These are phyloP conservation scores for Astrephomene gubernaculifera DNA, from an alignment of 139 green algal genomes.

Conservation along the genomic window DNA sequence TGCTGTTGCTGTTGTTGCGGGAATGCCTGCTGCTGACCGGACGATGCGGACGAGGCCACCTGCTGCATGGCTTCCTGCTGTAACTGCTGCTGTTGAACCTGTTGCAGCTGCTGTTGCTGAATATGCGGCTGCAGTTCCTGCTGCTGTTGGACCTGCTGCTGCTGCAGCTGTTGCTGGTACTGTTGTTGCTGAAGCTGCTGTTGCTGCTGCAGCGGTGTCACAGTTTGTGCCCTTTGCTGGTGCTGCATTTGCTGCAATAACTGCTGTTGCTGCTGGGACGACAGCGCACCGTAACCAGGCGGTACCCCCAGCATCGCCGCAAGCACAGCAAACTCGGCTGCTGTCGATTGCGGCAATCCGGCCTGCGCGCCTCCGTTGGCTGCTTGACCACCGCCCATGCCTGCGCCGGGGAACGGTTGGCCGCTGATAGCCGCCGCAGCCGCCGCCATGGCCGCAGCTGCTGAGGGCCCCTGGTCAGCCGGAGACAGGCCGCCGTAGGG, in stretches of 20 bases:
- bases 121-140: background rate
- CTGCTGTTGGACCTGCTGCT: slow-evolving; percentile 4
- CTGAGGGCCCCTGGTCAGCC: background rate
- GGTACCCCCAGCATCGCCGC: slow-evolving; percentile 28
- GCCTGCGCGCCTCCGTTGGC: background rate
- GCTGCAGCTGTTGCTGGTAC: background rate
- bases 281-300: background rate
- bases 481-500: background rate
- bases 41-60: too few species aligned
- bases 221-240: background rate
- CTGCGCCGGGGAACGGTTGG: background rate
- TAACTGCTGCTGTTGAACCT: slow-evolving; percentile 7
- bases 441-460: slow-evolving; percentile 13
- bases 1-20: background rate
- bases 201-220: background rate
- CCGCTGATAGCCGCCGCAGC: slow-evolving; percentile 2
- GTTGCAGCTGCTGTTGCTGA: background rate
- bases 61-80: too few species aligned
- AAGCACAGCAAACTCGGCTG: slow-evolving; percentile 7
- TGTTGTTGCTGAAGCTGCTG: background rate
- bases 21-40: too few species aligned
- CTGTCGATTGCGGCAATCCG: background rate
- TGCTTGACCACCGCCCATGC: background rate
- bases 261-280: slow-evolving; percentile 7
- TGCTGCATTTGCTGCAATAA: background rate